phyloP scores from a whole-genome alignment of 352 stramenopile species.

The Thraustotheca clavata region DNA sequence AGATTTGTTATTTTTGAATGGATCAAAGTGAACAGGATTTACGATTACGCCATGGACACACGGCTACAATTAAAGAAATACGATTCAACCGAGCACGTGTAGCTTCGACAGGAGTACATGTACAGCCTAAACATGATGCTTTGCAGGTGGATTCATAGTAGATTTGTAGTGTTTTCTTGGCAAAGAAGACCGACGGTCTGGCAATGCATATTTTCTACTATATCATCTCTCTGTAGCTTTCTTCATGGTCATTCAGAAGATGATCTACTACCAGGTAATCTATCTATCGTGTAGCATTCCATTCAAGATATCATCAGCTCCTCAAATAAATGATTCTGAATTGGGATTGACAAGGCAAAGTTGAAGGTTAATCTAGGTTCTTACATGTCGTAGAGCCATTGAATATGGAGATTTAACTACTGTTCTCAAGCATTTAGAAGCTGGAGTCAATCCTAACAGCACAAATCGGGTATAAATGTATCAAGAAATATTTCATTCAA shows the following conservation, averaged over 20 bases:
- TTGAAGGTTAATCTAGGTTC: background rate
- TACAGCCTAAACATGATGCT: background rate
- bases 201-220: background rate
- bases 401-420: constrained; percentile 39
- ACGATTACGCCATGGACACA: too few relatives aligned
- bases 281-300: background rate
- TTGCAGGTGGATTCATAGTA: background rate
- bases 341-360: background rate
- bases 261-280: constrained; percentile 6
- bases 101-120: constrained; percentile 3
- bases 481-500: constrained; percentile 34
- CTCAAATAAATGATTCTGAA: background rate
- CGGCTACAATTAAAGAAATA: constrained; percentile 14
- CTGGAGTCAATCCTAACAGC: background rate
- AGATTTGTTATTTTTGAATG: too few relatives aligned
- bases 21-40: too few relatives aligned
- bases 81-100: constrained; percentile 2
- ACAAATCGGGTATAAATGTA: background rate
- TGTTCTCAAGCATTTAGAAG: constrained; percentile 24
- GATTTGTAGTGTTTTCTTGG: constrained; percentile 17
- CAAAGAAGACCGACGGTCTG: constrained; percentile 13
- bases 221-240: constrained; percentile 1
- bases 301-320: background rate
- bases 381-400: constrained; percentile 23
- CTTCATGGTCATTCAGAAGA: background rate